These are phyloP conservation scores for Linderina pennispora DNA, from an alignment of 192 early-diverging fungal genomes.

Conservation along the genomic window DNA sequence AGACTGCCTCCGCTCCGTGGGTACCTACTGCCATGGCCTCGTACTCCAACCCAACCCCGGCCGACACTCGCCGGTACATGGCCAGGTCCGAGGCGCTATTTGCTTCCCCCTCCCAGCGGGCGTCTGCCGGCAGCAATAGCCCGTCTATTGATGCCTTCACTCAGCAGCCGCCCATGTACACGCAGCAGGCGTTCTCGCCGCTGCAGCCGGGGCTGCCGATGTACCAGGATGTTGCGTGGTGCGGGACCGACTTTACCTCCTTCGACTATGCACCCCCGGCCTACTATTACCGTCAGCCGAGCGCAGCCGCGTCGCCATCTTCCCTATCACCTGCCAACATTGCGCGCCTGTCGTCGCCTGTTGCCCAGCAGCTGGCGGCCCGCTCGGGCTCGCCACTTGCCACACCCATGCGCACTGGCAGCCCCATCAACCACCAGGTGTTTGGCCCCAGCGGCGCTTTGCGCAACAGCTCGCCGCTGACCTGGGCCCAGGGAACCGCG, in stretches of 20 bases:
- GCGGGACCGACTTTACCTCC: slow-evolving; percentile 10
- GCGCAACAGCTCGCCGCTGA: background rate
- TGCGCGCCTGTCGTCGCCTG: no score
- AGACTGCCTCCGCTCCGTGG: background rate
- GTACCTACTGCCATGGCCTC: background rate
- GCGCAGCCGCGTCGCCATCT: no score
- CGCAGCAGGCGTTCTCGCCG: background rate
- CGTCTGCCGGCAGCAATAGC: no score
- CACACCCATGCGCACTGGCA: background rate
- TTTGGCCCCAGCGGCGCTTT: background rate
- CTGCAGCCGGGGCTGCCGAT: slow-evolving; percentile 27
- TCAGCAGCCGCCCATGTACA: slow-evolving; percentile 10
- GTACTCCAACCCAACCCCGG: slow-evolving; percentile 16
- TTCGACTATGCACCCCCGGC: no score
- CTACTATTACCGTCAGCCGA: no score
- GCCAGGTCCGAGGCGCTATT: slow-evolving; percentile 41
- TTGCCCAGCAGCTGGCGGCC: no score
- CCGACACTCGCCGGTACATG: slow-evolving; percentile 44
- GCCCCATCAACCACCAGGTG: background rate
- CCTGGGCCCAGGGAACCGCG: background rate
- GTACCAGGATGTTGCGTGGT: slow-evolving; percentile 43
- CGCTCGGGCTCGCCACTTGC: background rate
- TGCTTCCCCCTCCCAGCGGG: slow-evolving; percentile 2
- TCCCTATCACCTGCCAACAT: no score
- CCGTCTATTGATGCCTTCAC: no score